Base-by-base conservation (phyloP, 2,329 filamentous ascomycete genomes). In the Sarocladium strictum region DNA sequence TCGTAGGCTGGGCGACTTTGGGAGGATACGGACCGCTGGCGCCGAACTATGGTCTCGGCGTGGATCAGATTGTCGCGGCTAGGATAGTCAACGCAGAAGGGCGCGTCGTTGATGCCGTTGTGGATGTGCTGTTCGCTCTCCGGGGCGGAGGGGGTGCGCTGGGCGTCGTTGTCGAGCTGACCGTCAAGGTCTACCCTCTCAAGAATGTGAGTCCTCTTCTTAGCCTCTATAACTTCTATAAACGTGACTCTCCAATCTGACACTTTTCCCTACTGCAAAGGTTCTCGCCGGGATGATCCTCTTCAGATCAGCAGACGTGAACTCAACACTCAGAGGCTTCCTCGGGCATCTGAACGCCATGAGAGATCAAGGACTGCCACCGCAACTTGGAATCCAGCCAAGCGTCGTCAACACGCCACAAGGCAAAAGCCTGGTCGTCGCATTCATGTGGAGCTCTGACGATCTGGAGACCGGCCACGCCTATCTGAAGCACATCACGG, bases 1-100 rank as follows among this genome's bases (percentile, higher is more conserved):
- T 65, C 35, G 61, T 65, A 1, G 67, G 69, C 2, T 72, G 70
- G 69, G 63, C 66, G 6, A 64, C 61, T 4, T 60, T 62, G 6
- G 70, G 69, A 3, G 69, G 69, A 1, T 71, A 71, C 54, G 70
- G 69, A 2, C 58, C 63, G 0, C 63, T 67, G 17, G 59, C 60
- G 2, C 55, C 59, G 1, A 35, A 50, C 1, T 64, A 59, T 54
- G 70, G 71, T 3, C 54, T 71, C 1, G 69, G 69, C 0, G 63
- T 64, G 5, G 70, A 73, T 54, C 66, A 72, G 56, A 70, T 73
- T 15, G 40, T 72, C 1, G 64, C 60, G 0, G 67, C 63, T 6
- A 59, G 57, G 40, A 49, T 69, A 2, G 64, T 67, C 27, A 60
- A 60, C 47, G 54, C 59, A 7, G 38, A 64, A 10, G 65, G 66